phyloP scores from a whole-genome alignment of 129 eudicot species.

The Helichrysum umbraculigerum region DNA sequence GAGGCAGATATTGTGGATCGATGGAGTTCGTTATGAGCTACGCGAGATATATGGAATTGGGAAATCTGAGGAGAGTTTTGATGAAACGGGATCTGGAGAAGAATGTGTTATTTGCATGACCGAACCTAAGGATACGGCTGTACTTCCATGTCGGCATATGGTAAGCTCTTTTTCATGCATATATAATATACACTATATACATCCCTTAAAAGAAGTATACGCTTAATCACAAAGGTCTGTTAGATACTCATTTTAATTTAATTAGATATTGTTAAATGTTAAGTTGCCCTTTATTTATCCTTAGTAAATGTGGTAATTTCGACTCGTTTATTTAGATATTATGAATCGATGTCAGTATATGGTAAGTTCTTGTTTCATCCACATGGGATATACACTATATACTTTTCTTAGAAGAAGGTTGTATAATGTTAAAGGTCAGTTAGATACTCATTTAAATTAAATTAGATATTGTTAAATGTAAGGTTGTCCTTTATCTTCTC shows the following conservation, averaged over 20 bases:
- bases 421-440: background rate
- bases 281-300: background rate
- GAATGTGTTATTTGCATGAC: slow-evolving; percentile 97
- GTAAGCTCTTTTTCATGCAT: slow-evolving; percentile 41
- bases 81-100: slow-evolving; percentile 59
- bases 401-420: too few species aligned
- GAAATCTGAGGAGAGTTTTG: slow-evolving; percentile 50
- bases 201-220: background rate
- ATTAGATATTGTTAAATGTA: background rate
- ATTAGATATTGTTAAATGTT: background rate
- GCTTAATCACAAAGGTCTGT: background rate
- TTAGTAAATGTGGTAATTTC: too few species aligned
- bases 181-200: background rate
- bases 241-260: background rate
- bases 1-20: slow-evolving; percentile 80
- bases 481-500: background rate
- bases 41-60: slow-evolving; percentile 87
- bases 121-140: slow-evolving; percentile 92
- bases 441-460: too few species aligned
- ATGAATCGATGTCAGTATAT: too few species aligned
- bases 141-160: slow-evolving; percentile 96
- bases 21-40: slow-evolving; percentile 80
- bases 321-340: too few species aligned
- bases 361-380: too few species aligned
- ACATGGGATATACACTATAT: too few species aligned